These are phyloP conservation scores for Achaetomiella virescens DNA, from an alignment of 495 filamentous ascomycete species.

Conservation along the genomic window DNA sequence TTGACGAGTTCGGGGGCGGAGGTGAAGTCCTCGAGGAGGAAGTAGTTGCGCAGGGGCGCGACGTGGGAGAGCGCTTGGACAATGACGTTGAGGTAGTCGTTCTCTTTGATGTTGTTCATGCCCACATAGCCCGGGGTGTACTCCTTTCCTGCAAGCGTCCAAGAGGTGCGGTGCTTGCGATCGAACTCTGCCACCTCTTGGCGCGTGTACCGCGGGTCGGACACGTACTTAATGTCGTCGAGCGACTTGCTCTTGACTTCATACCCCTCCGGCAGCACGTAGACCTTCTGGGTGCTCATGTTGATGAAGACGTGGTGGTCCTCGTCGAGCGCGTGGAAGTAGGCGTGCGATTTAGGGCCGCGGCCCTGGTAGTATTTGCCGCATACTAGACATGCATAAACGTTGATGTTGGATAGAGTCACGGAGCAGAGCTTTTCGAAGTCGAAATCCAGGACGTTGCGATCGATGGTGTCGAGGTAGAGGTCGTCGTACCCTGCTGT, in stretches of 20 bases:
- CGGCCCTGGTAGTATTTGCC: constrained; percentile 96
- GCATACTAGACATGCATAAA: constrained; percentile 96
- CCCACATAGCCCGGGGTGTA: constrained; percentile 95
- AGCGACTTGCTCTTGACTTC: constrained; percentile 93
- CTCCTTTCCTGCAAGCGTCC: constrained; percentile 71
- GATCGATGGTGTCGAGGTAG: constrained; percentile 96
- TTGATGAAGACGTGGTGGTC: constrained; percentile 98
- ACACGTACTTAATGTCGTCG: constrained; percentile 98
- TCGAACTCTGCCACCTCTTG: constrained; percentile 76
- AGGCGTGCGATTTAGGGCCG: constrained; percentile 89
- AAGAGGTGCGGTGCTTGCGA: constrained; percentile 64
- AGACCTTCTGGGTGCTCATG: constrained; percentile 90
- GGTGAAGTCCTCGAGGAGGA: constrained; percentile 76
- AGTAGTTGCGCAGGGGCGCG: constrained; percentile 80
- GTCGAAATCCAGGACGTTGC: constrained; percentile 83
- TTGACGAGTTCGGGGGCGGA: constrained; percentile 53
- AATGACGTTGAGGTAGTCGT: constrained; percentile 96
- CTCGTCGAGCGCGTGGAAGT: constrained; percentile 93
- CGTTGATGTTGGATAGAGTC: constrained; percentile 94
- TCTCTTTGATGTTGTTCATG: constrained; percentile 99
- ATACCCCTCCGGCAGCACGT: constrained; percentile 94
- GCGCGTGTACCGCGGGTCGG: constrained; percentile 80
- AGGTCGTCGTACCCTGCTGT: constrained; percentile 88
- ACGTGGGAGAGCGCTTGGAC: constrained; percentile 93
- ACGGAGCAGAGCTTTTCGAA: constrained; percentile 98